Conservation (phyloP, 1,284 basidiomycete genomes). For the Irpex sp. region DNA sequence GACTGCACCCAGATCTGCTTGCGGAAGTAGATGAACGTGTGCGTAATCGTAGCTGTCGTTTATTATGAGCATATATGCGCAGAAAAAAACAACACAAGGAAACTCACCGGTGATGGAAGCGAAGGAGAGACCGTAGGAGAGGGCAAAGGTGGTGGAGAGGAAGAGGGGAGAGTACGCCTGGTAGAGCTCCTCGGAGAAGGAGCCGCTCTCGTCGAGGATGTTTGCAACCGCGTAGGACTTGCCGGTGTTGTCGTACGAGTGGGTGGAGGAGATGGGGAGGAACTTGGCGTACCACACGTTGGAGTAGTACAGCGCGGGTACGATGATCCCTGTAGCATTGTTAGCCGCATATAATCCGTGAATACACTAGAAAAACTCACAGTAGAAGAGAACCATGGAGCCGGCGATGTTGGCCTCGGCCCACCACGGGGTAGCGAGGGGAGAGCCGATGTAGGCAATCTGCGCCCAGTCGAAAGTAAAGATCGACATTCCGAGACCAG, state of each 20-base stretch:
- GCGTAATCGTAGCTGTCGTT: constrained; percentile 47
- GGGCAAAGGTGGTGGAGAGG: constrained; percentile 66
- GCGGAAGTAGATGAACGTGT: constrained; percentile 81
- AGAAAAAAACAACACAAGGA: neutral
- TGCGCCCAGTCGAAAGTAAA: constrained; percentile 46
- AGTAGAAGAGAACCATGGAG: constrained; percentile 58
- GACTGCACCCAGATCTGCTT: constrained; percentile 71
- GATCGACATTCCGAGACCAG: constrained; percentile 41
- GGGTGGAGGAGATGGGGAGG: constrained; percentile 55
- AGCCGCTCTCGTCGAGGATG: constrained; percentile 44
- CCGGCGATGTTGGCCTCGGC: constrained; percentile 53
- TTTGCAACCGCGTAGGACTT: constrained; percentile 51
- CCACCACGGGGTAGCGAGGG: constrained; percentile 59
- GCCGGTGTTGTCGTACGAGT: constrained; percentile 58
- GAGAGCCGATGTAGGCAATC: constrained; percentile 54
- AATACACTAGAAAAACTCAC: constrained; percentile 33
- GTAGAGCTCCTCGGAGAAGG: constrained; percentile 51
- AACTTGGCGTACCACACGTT: constrained; percentile 37
- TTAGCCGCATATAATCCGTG: neutral
- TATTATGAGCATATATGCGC: neutral
- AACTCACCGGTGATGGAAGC: constrained; percentile 44
- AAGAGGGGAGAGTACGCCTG: constrained; percentile 56
- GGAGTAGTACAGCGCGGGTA: constrained; percentile 53
- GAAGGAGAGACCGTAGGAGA: constrained; percentile 62
- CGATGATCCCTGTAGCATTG: constrained; percentile 57